These are phyloP conservation scores for Paramecium caudatum DNA, from an alignment of 73 alveolate genomes.

Conservation along the genomic window DNA sequence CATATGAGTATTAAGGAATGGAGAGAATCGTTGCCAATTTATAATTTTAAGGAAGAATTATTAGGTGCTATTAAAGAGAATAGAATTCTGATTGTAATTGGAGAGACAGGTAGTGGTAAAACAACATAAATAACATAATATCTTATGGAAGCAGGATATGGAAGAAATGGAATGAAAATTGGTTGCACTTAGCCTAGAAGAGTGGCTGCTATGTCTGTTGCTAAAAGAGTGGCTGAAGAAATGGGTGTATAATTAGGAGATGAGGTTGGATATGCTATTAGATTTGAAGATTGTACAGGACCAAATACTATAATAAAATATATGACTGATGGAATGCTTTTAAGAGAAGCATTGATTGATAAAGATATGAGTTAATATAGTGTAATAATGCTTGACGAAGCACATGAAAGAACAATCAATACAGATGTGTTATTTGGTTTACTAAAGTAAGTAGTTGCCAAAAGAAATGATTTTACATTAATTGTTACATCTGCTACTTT, in stretches of 20 bases:
- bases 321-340: conserved; percentile 99
- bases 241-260: conserved; percentile 95
- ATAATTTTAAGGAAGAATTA: conserved; percentile 91
- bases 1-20: conserved; percentile 91
- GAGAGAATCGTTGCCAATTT: conserved; percentile 98
- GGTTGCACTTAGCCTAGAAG: conserved; percentile 99
- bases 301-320: conserved; percentile 98
- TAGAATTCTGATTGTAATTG: conserved; percentile 97
- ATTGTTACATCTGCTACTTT: conserved; percentile 99
- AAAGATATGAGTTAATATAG: conserved; percentile 91
- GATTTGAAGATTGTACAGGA: conserved; percentile 99
- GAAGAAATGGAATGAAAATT: conserved; percentile 90
- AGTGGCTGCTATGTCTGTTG: conserved; percentile 99
- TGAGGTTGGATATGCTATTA: conserved; percentile 99
- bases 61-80: conserved; percentile 88
- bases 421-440: conserved; percentile 99
- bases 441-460: conserved; percentile 86
- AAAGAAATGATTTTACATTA: conserved; percentile 94
- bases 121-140: conserved; percentile 99
- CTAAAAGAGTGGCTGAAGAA: conserved; percentile 98
- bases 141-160: conserved; percentile 97
- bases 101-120: conserved; percentile 99
- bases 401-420: conserved; percentile 99
- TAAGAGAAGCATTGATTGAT: conserved; percentile 99
- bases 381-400: conserved; percentile 99